Evolutionary conservation across 768 basidiomycete genomes (phyloP), one percentile per base, ranked within the genome.

Genomic region (Tremella mesenterica): DNA sequence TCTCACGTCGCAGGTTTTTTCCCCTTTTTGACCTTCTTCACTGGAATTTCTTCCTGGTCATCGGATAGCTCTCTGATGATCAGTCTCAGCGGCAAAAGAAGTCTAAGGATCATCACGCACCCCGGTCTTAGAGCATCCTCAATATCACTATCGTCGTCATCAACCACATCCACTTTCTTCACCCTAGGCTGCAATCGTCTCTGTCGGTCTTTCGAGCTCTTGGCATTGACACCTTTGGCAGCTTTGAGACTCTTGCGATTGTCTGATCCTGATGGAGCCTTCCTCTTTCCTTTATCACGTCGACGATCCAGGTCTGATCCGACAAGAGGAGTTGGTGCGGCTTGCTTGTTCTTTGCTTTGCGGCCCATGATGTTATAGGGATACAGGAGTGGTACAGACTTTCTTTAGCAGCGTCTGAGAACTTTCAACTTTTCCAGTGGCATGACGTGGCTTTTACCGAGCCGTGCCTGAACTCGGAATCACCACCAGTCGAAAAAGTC

Each of bases 321-420:
- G 0, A 61, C 60, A n/a, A 73, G 39, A 43, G 72, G 70, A 18
- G 33, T 44, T 1, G 67, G 66, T 6, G 57, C 50, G 0, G 60
- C 63, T 52, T 73, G 72, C 65, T 73, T 73, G 58, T 68, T 65
- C 52, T 60, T 56, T 46, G 66, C 64, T 61, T 67, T 67, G 48
- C 69, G 55, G 52, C 72, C 72, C 72, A 73, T 73, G 30, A 12
- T 54, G 23, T 23, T 41, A 18, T 5, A 16, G 8, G 14, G 4
- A n/a, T 5, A 18, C 14, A 18, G n/a, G 23, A 41, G 4, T 18
- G 38, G 4, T 23, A 5, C 8, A 41, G 4, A 18, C 8, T 14
- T n/a, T 5, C 38, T 41, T 5, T 16, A 41, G 5, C 38, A 18
- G 38, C 38, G 14, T 4, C n/a, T n/a, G 38, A 18, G 38, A 23